phyloP scores from a whole-genome alignment of 1,284 basidiomycete genomes.

The Apiotrichum gamsii region DNA sequence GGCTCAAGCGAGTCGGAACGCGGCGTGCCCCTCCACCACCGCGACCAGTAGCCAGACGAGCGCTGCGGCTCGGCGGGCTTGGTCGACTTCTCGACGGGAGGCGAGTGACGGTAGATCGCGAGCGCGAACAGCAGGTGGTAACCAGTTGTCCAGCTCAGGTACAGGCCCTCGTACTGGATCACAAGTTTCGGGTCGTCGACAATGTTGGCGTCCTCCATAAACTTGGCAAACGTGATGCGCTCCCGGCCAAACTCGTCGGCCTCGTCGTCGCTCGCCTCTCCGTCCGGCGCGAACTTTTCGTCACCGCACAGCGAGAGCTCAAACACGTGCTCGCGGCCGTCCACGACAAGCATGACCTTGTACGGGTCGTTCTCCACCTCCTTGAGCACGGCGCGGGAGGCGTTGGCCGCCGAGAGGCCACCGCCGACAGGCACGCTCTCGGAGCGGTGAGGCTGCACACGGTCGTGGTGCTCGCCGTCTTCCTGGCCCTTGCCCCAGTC shows the following conservation, averaged over 20 bases:
- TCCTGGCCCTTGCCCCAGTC: constrained; percentile 37
- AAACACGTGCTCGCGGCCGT: constrained; percentile 47
- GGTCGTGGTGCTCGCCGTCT: constrained; percentile 2
- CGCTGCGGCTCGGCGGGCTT: constrained; percentile 8
- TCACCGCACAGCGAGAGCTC: constrained; percentile 49
- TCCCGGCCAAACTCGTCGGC: constrained; percentile 45
- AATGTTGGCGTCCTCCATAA: constrained; percentile 50
- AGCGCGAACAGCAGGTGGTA: constrained; percentile 51
- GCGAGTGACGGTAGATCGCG: constrained; percentile 47
- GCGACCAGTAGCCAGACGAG: constrained; percentile 40
- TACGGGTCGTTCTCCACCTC: constrained; percentile 49
- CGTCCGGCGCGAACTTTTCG: constrained; percentile 31
- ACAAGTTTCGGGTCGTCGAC: constrained; percentile 51
- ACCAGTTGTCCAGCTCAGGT: constrained; percentile 52
- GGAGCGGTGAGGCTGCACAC: constrained; percentile 2
- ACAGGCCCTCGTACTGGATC: constrained; percentile 49
- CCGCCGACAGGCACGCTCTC: constrained; percentile 7
- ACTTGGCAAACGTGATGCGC: constrained; percentile 51
- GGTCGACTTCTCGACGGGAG: not conserved
- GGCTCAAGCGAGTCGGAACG: constrained; percentile 12
- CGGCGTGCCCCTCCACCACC: constrained; percentile 42
- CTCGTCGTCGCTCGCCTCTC: constrained; percentile 26
- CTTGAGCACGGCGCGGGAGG: constrained; percentile 29
- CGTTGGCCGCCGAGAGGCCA: not conserved
- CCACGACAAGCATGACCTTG: constrained; percentile 49